A percentile compares a stretch with the other conserved stretches of the same genome.
phyloP scores from a whole-genome alignment of 2,329 filamentous ascomycete genomes.

The Venturia pyrina region DNA sequence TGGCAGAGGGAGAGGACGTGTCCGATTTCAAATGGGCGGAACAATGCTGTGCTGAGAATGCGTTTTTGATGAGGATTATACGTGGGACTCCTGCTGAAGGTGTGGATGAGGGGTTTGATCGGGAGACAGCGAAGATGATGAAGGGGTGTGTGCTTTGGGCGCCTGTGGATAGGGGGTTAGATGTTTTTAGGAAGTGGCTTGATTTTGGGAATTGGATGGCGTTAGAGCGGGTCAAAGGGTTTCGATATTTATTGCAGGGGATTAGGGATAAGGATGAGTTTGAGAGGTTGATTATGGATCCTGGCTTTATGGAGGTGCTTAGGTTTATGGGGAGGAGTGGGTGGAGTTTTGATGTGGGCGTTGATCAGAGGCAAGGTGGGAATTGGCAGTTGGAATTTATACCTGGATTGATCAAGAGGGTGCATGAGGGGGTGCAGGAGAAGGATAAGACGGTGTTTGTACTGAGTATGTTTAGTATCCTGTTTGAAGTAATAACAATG shows the following conservation, averaged over 20 bases:
- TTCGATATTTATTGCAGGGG: constrained; percentile 68
- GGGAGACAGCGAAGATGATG: constrained; percentile 45
- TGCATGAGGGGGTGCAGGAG: constrained; percentile 43
- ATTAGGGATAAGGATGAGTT: constrained; percentile 28
- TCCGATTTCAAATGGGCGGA: constrained; percentile 46
- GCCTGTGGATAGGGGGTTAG: constrained; percentile 58
- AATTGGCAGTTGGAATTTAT: constrained; percentile 43
- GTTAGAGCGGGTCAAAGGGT: constrained; percentile 64
- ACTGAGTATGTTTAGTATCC: constrained; percentile 48
- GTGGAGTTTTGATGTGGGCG: constrained; percentile 70
- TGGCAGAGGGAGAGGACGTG: constrained; percentile 17
- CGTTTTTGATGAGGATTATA: constrained; percentile 56
- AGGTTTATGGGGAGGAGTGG: constrained; percentile 54
- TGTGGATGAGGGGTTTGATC: constrained; percentile 49
- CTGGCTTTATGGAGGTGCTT: constrained; percentile 55
- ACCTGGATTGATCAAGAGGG: constrained; percentile 28
- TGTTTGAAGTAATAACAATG: constrained; percentile 14
- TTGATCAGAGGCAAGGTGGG: constrained; percentile 71
- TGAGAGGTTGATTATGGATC: constrained; percentile 27
- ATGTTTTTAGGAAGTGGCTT: constrained; percentile 46
- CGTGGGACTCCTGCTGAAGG: constrained; percentile 46
- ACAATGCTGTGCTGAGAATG: constrained; percentile 61
- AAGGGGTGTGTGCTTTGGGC: constrained; percentile 75
- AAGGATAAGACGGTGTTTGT: constrained; percentile 55
- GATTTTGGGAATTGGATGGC: constrained; percentile 48